Conservation (phyloP, 2,329 filamentous ascomycete species). For the Orbilia javanica region DNA sequence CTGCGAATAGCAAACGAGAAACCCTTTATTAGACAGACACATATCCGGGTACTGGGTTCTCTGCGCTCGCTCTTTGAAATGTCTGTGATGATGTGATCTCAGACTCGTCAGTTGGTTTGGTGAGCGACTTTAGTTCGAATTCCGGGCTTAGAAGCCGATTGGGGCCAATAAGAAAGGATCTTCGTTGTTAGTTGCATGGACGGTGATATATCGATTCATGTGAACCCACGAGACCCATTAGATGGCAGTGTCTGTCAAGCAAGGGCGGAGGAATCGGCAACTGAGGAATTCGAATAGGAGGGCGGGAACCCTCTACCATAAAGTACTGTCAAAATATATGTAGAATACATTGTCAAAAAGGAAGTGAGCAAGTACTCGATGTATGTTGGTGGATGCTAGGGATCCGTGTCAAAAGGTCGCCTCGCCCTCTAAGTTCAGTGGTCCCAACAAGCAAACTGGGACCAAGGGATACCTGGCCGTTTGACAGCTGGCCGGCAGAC, state of each 20-base stretch:
- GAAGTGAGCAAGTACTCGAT: not conserved
- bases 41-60: not conserved
- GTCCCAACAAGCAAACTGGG: conserved; percentile 3
- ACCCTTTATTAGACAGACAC: not conserved
- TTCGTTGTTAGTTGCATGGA: conserved; percentile 10
- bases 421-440: not conserved
- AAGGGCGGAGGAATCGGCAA: conserved; percentile 13
- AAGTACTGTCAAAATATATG: not conserved
- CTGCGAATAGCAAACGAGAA: not conserved
- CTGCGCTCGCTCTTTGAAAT: not conserved
- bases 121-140: not conserved
- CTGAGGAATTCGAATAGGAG: not conserved
- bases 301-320: conserved; percentile 3
- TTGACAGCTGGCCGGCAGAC: conserved; percentile 33
- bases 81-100: not conserved
- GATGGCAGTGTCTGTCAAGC: conserved; percentile 8
- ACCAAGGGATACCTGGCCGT: conserved; percentile 13
- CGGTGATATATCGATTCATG: conserved; percentile 2
- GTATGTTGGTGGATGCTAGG: not conserved
- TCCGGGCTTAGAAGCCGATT: conserved; percentile 2
- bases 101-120: not conserved
- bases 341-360: not conserved
- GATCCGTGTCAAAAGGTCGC: not conserved
- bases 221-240: not conserved
- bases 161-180: conserved; percentile 2